Base-by-base conservation (phyloP, 345 rosid genomes). In the Conringia planisiliqua region DNA sequence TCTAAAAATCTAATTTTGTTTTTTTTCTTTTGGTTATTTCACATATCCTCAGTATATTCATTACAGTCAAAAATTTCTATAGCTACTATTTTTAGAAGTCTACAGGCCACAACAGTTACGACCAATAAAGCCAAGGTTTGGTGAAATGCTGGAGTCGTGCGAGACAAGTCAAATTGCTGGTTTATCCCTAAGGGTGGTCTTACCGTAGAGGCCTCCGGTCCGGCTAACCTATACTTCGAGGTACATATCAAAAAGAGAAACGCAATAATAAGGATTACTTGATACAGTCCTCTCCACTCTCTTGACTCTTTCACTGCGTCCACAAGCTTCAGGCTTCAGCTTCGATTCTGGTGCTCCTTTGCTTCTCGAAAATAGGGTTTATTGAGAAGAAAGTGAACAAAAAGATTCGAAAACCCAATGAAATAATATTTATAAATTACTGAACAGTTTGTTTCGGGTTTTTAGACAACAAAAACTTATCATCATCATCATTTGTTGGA, bases 401-500 rank as follows among this genome's bases (percentile, higher is more conserved):
- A 51, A 17, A 51, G 35, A 52, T 62, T 52, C 22, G 14, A 42
- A 42, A 5, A 46, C 38, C 3, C 12, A 58, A 60, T 35, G 8
- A 48, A 72, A 70, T 17, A 57, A 48, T 17, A 71, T 38, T 36
- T 39, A 64, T 33, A 24, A 32, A 42, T 42, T 16, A 32, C 74
- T n/a, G 1, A 50, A 17, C 46, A 20, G 56, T 29, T 16, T 12
- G 10, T 35, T 18, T 1, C 1, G 36, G 40, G 42, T 75, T 16
- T 39, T 17, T 40, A 60, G 29, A 61, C 50, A 75, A 33, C 69
- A 68, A 61, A 68, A 51, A 48, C 1, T 58, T 58, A 27, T 60
- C 29, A 22, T 50, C 55, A 74, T 58, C 62, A 35, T 83, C 68
- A 88, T 81, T 82, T 89, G 72, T 94, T 87, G n/a, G 75, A 48